phyloP scores from a whole-genome alignment of 148 eudicot species.

The Vaccinium darrowii region DNA sequence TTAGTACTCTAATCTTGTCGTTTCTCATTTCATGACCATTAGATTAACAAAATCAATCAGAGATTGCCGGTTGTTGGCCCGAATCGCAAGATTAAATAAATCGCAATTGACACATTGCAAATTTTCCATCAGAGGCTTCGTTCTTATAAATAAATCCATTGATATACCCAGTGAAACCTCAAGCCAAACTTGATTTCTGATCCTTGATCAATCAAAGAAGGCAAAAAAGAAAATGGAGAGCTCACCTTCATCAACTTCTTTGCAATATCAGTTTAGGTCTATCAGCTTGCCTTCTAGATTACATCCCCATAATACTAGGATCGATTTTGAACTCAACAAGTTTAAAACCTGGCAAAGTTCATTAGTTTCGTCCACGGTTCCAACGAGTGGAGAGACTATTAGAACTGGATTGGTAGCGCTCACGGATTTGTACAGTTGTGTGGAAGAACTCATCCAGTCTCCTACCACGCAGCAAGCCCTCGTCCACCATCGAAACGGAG shows the following conservation, averaged over 20 bases:
- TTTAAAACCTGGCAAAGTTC: conserved; percentile 35
- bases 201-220: background rate
- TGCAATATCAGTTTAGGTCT: conserved; percentile 38
- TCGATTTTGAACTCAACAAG: conserved; percentile 48
- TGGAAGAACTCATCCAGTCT: conserved; percentile 40
- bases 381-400: conserved; percentile 30
- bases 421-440: conserved; percentile 44
- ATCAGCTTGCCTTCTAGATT: conserved; percentile 48
- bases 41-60: background rate
- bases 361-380: conserved; percentile 10
- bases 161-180: background rate
- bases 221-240: conserved; percentile 3
- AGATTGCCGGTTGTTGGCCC: conserved; percentile 19
- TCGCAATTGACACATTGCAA: background rate
- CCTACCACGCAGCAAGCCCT: conserved; percentile 33
- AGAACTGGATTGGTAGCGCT: conserved; percentile 43
- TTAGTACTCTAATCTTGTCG: background rate
- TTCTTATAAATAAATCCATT: conserved; percentile 17
- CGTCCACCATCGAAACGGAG: conserved; percentile 26
- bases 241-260: conserved; percentile 9
- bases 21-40: conserved; percentile 15
- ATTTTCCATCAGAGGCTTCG: background rate
- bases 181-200: background rate
- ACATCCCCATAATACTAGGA: conserved; percentile 23
- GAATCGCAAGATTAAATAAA: conserved; percentile 1